Percentiles rank a stretch among this genome's conserved stretches.
Conservation (phyloP, 371 early-diverging fungal genomes). For the Mortierella sp. region DNA sequence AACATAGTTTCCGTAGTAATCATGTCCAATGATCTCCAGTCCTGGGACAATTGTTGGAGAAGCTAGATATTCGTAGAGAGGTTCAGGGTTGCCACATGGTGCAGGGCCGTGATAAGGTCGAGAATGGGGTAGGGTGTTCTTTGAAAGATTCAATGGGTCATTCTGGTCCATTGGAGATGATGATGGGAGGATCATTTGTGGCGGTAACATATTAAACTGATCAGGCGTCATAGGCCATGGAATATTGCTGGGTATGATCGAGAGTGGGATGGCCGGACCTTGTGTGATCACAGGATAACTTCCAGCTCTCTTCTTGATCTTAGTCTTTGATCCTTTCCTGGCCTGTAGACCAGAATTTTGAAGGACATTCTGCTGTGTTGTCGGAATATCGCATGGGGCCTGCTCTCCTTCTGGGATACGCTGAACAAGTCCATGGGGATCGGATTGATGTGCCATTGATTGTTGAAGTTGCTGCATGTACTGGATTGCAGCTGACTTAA, state of each 20-base stretch:
- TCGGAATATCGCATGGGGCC: too few relatives aligned
- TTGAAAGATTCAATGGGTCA: too few relatives aligned
- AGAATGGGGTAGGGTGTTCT: too few relatives aligned
- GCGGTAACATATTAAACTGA: conserved; percentile 2
- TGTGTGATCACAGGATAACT: conserved; percentile 9
- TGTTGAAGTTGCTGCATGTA: conserved; percentile 43
- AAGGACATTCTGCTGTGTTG: too few relatives aligned
- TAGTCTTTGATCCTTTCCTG: conserved; percentile 26
- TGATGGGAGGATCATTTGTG: too few relatives aligned
- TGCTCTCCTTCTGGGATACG: too few relatives aligned
- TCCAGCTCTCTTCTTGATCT: conserved; percentile 30
- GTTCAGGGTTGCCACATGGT: conserved; percentile 48
- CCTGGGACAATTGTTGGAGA: conserved; percentile 50
- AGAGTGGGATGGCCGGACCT: too few relatives aligned
- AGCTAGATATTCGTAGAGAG: conserved; percentile 46
- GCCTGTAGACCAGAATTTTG: conserved; percentile 3
- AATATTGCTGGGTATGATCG: conserved; percentile 19
- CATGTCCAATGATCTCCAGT: conserved; percentile 48
- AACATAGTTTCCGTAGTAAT: conserved; percentile 48
- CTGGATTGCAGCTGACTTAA: conserved; percentile 28
- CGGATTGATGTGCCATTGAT: conserved; percentile 13
- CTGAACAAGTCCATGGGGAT: too few relatives aligned
- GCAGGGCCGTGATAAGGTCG: conserved; percentile 40
- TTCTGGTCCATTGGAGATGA: too few relatives aligned
- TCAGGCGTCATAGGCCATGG: conserved; percentile 20